Evolutionary conservation across 768 basidiomycete species (phyloP).

Genomic region (Scleroderma bovista): DNA sequence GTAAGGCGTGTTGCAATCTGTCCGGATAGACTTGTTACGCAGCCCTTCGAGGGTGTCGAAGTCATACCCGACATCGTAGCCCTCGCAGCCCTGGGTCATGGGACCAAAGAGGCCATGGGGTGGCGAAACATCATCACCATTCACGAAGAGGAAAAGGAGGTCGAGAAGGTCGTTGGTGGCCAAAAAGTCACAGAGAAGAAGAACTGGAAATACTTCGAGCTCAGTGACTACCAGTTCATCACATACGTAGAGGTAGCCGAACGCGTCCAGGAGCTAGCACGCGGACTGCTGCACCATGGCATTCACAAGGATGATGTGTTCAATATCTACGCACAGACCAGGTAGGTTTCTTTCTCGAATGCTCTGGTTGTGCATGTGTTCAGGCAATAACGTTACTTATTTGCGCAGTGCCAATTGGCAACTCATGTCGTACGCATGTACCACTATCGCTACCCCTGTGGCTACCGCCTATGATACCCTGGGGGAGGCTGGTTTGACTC

Average conservation of each 20-base stretch:
- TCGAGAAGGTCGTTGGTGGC: conserved; percentile 78
- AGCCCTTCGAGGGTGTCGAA: conserved; percentile 69
- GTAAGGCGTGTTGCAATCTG: conserved; percentile 53
- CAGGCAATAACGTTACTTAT: not conserved
- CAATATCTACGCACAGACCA: conserved; percentile 88
- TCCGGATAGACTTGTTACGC: conserved; percentile 52
- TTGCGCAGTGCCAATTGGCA: conserved; percentile 75
- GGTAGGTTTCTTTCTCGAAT: conserved; percentile 42
- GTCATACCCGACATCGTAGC: conserved; percentile 76
- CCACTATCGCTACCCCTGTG: conserved; percentile 70
- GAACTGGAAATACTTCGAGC: conserved; percentile 93
- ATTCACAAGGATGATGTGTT: conserved; percentile 67
- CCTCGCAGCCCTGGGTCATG: conserved; percentile 71
- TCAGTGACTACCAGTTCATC: conserved; percentile 84
- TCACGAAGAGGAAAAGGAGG: conserved; percentile 85
- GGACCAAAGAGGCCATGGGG: conserved; percentile 70
- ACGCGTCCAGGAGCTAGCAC: conserved; percentile 56
- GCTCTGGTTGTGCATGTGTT: not conserved
- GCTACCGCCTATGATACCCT: conserved; percentile 97
- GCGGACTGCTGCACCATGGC: conserved; percentile 69
- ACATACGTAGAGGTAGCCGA: conserved; percentile 68
- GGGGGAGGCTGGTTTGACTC: conserved; percentile 79
- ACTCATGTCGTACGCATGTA: conserved; percentile 77
- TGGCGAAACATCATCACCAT: conserved; percentile 67
- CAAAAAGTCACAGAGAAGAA: conserved; percentile 84